Base-by-base conservation (phyloP, 805 yeast species). In the Cyberlindnera xishuangbannaensis region DNA sequence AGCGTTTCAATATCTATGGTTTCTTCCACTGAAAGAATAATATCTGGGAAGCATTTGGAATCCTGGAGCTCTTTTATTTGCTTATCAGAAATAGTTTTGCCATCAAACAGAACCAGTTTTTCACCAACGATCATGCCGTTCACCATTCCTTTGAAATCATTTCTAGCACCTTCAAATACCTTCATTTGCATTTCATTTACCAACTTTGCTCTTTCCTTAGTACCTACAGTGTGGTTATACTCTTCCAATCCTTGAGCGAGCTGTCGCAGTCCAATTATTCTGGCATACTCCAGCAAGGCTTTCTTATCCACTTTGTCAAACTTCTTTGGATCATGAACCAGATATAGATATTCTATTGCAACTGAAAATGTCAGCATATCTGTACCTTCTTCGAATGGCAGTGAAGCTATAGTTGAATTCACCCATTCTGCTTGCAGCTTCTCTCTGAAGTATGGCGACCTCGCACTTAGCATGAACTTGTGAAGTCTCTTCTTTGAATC, bases 11-110 rank as follows among this genome's bases (percentile, higher is more conserved):
- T 43, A 33, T 17, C 59, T 56, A 5, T 55, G 48, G 16, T 60
- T 61, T 57, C 50, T 6, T 43, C 41, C 6, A 65, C 64, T 1
- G 64, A 46, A 1, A 77, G 30, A 2, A 73, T 59, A 1, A 71
- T 47, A 54, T 79, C 85, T 0, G 83, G 73, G 27, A 40, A 55
- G 7, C 55, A 47, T 2, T 30, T n/a, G n/a, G 40, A 36, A 3
- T 31, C 10, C 17, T 45, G 48, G n/a, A 48, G 23, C 7, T 34
- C n/a, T 11, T 20, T 7, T 25, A 45, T 30, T 8, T 37, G 35
- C 3, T 30, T 33, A 6, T 34, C 21, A 1, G 43, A 18, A 12
- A 51, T 28, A 4, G 28, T 12, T 13, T 32, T 22, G 9, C 22
- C 26, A 6, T 27, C n/a, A 15, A 25, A 12, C 6, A 27, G 24